Conservation (phyloP, 2,329 filamentous ascomycete species). For the Fonsecaea pedrosoi region DNA sequence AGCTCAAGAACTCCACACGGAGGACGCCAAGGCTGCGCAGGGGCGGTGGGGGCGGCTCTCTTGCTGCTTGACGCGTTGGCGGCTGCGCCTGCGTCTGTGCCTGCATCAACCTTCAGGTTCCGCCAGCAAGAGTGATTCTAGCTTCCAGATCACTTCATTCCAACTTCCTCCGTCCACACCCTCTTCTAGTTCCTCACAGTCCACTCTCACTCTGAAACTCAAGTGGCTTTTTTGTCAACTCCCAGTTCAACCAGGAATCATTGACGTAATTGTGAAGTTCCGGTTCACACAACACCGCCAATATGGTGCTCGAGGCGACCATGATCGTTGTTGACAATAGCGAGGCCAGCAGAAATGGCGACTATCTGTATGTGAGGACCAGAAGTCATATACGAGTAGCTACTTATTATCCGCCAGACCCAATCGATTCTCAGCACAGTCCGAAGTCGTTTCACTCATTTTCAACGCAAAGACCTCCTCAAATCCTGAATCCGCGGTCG, state of each 20-base stretch:
- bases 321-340: slow-evolving; percentile 99
- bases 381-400: background rate
- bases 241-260: background rate
- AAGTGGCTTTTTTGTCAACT: background rate
- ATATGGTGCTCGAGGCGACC: slow-evolving; percentile 97
- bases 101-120: background rate
- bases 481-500: slow-evolving; percentile 96
- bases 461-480: slow-evolving; percentile 95
- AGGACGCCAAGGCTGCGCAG: slow-evolving; percentile 9
- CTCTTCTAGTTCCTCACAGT: background rate
- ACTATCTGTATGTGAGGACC: slow-evolving; percentile 66
- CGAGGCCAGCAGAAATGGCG: slow-evolving; percentile 96
- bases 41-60: background rate
- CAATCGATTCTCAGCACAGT: slow-evolving; percentile 93
- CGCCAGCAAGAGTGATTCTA: background rate
- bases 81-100: slow-evolving; percentile 3
- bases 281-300: slow-evolving; percentile 55
- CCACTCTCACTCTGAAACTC: background rate
- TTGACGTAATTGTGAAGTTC: background rate
- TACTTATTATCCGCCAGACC: slow-evolving; percentile 62
- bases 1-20: background rate
- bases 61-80: slow-evolving; percentile 15
- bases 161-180: background rate
- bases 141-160: background rate
- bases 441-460: slow-evolving; percentile 91